Base-by-base conservation (phyloP, 106 monocot genomes). In the Acorus gramineus region DNA sequence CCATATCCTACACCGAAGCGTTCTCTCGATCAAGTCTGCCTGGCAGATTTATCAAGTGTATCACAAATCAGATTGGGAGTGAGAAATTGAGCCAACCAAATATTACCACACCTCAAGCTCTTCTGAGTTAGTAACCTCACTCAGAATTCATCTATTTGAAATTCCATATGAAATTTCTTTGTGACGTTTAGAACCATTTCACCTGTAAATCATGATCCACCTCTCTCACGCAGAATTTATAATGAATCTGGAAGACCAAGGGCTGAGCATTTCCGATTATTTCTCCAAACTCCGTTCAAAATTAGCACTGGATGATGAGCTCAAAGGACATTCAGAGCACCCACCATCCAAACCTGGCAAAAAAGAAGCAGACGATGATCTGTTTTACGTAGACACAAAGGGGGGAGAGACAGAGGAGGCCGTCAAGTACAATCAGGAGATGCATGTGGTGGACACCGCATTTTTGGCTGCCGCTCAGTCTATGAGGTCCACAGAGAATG, bases 11-110 rank as follows among this genome's bases (percentile, higher is more conserved):
- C 61, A 63, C 77, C 14, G 79, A 76, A 78, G 89, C 86, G 11
- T 94, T 86, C 63, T 81, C 89, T 11, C 75, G 81, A 54, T 94
- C 93, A 4, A 61, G 54, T 74, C 73, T 84, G 63, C 86, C 79
- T 0, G 67, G 48, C 55, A 62, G 50, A 47, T 57, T 94, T 49
- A 69, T 77, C 57, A 84, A 80, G 60, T 82, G 77, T 79, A 75
- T 84, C 14, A 71, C 13, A 44, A 56, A 62, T 66, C 76, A 74
- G 66, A 74, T 58, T 69, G 78, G 72, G 14, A 68, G 59, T 1
- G 58, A 61, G 4, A 75, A 57, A 54, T 12, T 74, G 46, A 60
- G 58, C 69, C 77, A 6, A 58, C 76, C 83, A 57, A 75, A 64
- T 79, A 51, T 77, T 12, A 67, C 79, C 57, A 82, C 93, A 14